phyloP scores from a whole-genome alignment of 148 eudicot genomes.

The Selenicereus undatus region DNA sequence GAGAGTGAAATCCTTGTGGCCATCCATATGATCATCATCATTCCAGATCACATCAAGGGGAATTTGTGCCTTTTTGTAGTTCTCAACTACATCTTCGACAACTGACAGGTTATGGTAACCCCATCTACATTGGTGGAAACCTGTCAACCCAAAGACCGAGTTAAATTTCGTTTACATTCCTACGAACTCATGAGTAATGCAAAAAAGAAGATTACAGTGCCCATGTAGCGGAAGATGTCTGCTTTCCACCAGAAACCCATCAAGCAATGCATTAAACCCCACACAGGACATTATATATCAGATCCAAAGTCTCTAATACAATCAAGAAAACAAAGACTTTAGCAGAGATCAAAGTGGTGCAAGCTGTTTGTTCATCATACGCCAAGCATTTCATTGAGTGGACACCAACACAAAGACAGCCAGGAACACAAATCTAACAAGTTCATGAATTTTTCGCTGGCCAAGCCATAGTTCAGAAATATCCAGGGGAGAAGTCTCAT shows the following conservation, averaged over 20 bases:
- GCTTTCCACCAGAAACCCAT: too few species aligned
- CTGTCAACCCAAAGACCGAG: conserved; percentile 33
- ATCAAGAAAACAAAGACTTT: too few species aligned
- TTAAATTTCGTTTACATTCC: neutral
- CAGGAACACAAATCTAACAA: neutral
- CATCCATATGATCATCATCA: conserved; percentile 96
- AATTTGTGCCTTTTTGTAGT: conserved; percentile 75
- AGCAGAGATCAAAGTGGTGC: too few species aligned
- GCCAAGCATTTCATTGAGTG: neutral
- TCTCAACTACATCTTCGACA: conserved; percentile 80
- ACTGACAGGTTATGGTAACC: conserved; percentile 86
- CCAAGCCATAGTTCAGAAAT: too few species aligned
- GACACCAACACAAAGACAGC: neutral
- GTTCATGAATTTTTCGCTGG: neutral
- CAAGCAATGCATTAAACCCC: too few species aligned
- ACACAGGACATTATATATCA: neutral
- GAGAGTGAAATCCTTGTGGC: conserved; percentile 92
- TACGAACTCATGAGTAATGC: neutral
- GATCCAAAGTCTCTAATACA: too few species aligned
- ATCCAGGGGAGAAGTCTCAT: neutral
- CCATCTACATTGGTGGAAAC: conserved; percentile 98
- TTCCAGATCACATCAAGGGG: conserved; percentile 99
- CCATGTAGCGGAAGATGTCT: neutral
- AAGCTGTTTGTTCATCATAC: too few species aligned
- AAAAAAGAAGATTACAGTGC: neutral